Evolutionary conservation across 2,329 filamentous ascomycete genomes (phyloP), one percentile per base, ranked within the genome.

Genomic region (Colletotrichum trifolii): DNA sequence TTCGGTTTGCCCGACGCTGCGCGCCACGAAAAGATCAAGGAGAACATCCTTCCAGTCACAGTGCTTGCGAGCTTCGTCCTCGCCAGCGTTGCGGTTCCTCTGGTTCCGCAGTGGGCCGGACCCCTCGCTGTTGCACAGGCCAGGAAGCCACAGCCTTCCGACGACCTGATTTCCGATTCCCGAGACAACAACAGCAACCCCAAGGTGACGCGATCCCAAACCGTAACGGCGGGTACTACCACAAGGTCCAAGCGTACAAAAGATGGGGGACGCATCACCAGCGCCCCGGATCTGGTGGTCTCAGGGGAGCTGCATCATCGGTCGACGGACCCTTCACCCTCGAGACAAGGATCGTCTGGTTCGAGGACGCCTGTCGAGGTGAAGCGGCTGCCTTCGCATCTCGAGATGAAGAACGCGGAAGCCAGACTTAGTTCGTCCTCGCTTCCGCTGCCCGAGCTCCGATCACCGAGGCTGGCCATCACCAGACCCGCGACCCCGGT

Each of bases 51-150:
- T 43, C 92, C 92, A 8, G 91, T 95, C 59, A 92, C 91, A 7
- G 89, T 96, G 2, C 85, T 96, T 39, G 90, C 91, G 42, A 94
- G 92, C 77, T 88, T 96, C 72, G 89, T 95, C 42, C 82, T 95
- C 58, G 92, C 91, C 56, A 91, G 90, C 72, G 82, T 94, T 56
- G 93, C 89, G 11, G 83, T 92, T 39, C 93, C 92, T 11, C 85
- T 91, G 69, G 83, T 96, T 15, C 90, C 92, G n/a, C 85, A 84
- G 74, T 92, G 91, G 85, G 92, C 91, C 38, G 92, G 92, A 1
- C 92, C 92, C 13, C 82, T 96, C 59, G 93, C 92, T 49, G 88
- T 96, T 72, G 91, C 92, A 15, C 92, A 96, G 78, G 91, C 92
- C 49, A 85, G 92, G 66, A 93, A 92, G 76, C 91, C 91, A 15